These are phyloP conservation scores for Trametes cinnabarina DNA, from an alignment of 768 basidiomycete genomes.

Conservation along the genomic window DNA sequence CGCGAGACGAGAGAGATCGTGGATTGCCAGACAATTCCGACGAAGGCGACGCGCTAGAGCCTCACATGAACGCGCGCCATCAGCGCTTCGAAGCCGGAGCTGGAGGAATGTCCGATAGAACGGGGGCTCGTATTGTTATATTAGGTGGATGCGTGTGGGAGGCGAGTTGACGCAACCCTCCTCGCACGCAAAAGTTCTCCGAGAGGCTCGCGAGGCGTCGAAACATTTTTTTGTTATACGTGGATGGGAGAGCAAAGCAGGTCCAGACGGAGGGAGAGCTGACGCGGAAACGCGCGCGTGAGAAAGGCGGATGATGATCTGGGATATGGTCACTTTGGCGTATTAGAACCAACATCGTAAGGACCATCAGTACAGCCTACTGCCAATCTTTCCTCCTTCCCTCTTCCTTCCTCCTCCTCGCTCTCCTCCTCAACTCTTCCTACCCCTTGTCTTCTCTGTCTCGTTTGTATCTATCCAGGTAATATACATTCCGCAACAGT, in stretches of 20 bases:
- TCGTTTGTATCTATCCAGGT: conserved; percentile 21
- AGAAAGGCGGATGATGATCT: conserved; percentile 24
- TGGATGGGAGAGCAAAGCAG: neutral
- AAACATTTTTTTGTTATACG: neutral
- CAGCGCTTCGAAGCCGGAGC: neutral
- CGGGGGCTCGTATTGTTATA: neutral
- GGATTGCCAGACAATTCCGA: neutral
- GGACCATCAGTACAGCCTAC: conserved; percentile 21
- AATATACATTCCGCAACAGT: neutral
- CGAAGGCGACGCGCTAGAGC: neutral
- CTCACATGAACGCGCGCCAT: neutral
- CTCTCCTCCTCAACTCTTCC: conserved; percentile 13
- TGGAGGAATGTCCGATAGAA: conserved; percentile 11
- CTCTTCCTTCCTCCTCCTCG: conserved; percentile 12
- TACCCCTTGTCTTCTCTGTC: conserved; percentile 11
- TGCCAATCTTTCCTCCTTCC: conserved; percentile 15
- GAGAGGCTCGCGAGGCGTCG: neutral
- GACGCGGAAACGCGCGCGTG: conserved; percentile 20
- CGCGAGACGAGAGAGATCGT: neutral
- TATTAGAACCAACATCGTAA: conserved; percentile 19
- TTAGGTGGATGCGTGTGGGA: neutral
- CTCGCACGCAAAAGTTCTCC: neutral
- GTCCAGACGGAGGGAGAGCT: neutral
- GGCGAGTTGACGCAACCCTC: neutral
- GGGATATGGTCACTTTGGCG: conserved; percentile 22